phyloP scores from a whole-genome alignment of 106 monocot species.

The Iris macrosiphon region DNA sequence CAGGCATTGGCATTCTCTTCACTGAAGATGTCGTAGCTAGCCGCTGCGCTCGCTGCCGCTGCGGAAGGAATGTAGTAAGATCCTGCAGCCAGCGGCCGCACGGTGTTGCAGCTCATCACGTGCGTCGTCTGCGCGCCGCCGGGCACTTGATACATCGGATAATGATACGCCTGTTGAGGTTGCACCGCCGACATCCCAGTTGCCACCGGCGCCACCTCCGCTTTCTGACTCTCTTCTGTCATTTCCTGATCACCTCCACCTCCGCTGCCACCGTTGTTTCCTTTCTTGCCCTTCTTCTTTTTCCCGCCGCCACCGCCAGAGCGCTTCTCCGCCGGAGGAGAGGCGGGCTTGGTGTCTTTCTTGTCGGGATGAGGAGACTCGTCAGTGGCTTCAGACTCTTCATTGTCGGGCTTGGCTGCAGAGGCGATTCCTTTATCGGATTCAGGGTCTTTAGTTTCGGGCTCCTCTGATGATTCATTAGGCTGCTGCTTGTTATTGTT shows the following conservation, averaged over 20 bases:
- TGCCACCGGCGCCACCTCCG: background rate
- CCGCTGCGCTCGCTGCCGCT: no score
- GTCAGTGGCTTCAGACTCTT: no score
- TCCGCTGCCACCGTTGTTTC: background rate
- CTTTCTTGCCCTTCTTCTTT: constrained; percentile 17
- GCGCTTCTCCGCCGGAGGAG: background rate
- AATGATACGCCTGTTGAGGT: background rate
- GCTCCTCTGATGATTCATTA: background rate
- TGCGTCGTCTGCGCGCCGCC: constrained; percentile 10
- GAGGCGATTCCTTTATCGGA: no score
- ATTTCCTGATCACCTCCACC: no score
- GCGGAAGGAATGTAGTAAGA: constrained; percentile 14
- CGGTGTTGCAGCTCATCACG: constrained; percentile 13
- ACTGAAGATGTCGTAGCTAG: constrained; percentile 17
- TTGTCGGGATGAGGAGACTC: background rate
- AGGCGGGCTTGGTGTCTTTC: background rate
- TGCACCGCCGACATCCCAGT: no score
- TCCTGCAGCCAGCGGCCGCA: background rate
- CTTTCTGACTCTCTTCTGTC: background rate
- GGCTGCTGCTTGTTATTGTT: no score
- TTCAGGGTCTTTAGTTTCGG: constrained; percentile 14
- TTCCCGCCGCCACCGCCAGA: constrained; percentile 6
- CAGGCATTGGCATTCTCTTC: constrained; percentile 32
- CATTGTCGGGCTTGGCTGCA: no score
- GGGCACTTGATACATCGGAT: constrained; percentile 13